Evolutionary conservation across 768 basidiomycete species (phyloP).

Genomic region (Podaxis sp.): DNA sequence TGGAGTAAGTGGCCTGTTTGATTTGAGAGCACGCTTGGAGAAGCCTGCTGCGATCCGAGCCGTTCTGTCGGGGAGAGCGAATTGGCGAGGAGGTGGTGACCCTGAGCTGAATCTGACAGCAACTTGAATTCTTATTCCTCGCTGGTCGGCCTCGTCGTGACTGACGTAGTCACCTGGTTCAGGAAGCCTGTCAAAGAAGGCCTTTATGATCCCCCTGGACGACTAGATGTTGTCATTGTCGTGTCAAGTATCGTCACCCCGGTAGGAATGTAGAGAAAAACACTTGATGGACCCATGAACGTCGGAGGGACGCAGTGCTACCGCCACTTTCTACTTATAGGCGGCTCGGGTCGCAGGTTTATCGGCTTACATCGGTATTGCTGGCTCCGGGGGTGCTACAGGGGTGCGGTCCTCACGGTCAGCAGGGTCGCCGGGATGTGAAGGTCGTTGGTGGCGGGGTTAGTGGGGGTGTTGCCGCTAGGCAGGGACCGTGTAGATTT

Average conservation of each 20-base stretch:
- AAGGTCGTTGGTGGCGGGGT: background rate
- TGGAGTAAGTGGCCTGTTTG: background rate
- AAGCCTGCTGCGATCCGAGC: background rate
- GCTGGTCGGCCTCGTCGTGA: background rate
- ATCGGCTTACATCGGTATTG: background rate
- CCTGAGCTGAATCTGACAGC: background rate
- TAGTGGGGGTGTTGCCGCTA: background rate
- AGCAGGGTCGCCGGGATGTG: background rate
- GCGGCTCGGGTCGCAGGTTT: background rate
- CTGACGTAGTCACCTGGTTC: background rate
- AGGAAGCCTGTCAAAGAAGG: background rate
- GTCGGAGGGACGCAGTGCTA: background rate
- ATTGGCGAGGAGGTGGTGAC: background rate
- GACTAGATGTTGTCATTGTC: background rate
- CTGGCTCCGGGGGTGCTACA: background rate
- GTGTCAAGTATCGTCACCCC: background rate
- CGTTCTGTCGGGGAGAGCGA: background rate
- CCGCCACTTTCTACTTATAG: background rate
- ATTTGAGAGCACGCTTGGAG: no score
- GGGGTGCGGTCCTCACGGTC: background rate
- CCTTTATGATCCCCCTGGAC: background rate
- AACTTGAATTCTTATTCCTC: background rate
- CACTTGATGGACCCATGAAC: background rate
- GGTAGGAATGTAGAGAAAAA: background rate
- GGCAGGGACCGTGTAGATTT: conserved; percentile 12